Evolutionary conservation across 306 rosid species (phyloP).

Genomic region (Rosa persica): DNA sequence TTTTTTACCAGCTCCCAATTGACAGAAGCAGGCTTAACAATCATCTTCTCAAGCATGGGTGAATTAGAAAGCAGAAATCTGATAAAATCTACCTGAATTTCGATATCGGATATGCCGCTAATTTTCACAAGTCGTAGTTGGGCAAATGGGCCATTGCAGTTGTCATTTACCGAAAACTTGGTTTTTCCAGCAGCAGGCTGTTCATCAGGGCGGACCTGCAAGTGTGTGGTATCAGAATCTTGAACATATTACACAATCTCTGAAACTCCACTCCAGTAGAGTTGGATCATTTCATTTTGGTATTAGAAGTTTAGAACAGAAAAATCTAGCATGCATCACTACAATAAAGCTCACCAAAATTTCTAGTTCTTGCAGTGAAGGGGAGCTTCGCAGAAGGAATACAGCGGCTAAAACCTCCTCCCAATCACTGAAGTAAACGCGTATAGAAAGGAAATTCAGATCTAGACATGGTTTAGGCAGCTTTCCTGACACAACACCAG

Average conservation of each 20-base stretch:
- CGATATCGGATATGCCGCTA: constrained; percentile 36
- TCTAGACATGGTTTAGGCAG: constrained; percentile 46
- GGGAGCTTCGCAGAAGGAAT: constrained; percentile 55
- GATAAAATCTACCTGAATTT: constrained; percentile 55
- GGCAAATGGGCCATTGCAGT: constrained; percentile 26
- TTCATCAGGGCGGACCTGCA: constrained; percentile 49
- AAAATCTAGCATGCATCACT: not conserved
- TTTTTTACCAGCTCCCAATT: constrained; percentile 42
- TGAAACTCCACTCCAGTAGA: not conserved
- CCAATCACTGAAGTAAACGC: constrained; percentile 47
- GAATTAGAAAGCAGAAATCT: constrained; percentile 43
- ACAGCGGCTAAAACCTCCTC: constrained; percentile 54
- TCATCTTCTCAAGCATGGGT: constrained; percentile 55
- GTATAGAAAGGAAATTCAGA: constrained; percentile 52
- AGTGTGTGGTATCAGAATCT: constrained; percentile 6
- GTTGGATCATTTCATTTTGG: not conserved
- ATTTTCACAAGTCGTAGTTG: constrained; percentile 45
- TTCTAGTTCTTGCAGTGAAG: constrained; percentile 54
- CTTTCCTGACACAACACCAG: constrained; percentile 39
- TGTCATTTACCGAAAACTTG: constrained; percentile 28
- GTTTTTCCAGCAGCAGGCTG: not conserved
- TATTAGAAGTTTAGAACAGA: not conserved
- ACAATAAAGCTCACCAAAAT: constrained; percentile 46
- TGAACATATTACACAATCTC: not conserved
- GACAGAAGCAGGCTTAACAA: constrained; percentile 38